These are phyloP conservation scores for Alternaria ethzedia DNA, from an alignment of 2,329 filamentous ascomycete species.

Conservation along the genomic window DNA sequence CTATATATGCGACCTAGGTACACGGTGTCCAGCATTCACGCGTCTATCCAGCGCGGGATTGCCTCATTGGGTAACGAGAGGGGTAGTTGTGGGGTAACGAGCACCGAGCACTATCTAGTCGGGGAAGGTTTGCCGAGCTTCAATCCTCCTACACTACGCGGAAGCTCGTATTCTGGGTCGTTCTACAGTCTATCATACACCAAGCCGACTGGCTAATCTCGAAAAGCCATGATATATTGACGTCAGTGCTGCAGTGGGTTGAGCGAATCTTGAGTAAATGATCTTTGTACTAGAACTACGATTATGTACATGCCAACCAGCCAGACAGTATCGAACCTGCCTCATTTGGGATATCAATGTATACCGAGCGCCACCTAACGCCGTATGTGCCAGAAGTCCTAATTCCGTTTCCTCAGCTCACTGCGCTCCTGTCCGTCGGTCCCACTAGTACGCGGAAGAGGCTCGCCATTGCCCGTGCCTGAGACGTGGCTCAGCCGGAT, in stretches of 20 bases:
- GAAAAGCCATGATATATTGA: too few species aligned
- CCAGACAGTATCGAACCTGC: neutral
- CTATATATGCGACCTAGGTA: neutral
- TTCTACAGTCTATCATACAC: too few species aligned
- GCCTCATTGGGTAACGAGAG: conserved; percentile 19
- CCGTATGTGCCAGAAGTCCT: conserved; percentile 11
- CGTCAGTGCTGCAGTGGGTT: too few species aligned
- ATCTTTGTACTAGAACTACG: neutral
- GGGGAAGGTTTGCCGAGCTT: conserved; percentile 5
- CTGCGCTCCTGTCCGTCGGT: conserved; percentile 17
- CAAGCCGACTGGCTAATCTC: too few species aligned
- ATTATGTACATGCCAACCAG: conserved; percentile 11
- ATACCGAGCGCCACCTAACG: conserved; percentile 3
- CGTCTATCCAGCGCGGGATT: conserved; percentile 13
- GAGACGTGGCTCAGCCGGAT: conserved; percentile 40
- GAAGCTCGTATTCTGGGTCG: neutral
- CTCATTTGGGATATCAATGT: conserved; percentile 19
- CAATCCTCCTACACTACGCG: neutral
- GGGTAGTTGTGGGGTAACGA: conserved; percentile 26
- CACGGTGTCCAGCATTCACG: neutral
- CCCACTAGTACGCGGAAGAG: conserved; percentile 31
- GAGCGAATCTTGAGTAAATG: neutral
- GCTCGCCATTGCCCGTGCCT: conserved; percentile 30
- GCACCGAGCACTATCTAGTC: conserved; percentile 1
- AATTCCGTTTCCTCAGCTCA: conserved; percentile 39